Percentiles rank a stretch among this genome's conserved stretches.
phyloP scores from a whole-genome alignment of 345 rosid genomes.

The Eucalyptus brandiana region DNA sequence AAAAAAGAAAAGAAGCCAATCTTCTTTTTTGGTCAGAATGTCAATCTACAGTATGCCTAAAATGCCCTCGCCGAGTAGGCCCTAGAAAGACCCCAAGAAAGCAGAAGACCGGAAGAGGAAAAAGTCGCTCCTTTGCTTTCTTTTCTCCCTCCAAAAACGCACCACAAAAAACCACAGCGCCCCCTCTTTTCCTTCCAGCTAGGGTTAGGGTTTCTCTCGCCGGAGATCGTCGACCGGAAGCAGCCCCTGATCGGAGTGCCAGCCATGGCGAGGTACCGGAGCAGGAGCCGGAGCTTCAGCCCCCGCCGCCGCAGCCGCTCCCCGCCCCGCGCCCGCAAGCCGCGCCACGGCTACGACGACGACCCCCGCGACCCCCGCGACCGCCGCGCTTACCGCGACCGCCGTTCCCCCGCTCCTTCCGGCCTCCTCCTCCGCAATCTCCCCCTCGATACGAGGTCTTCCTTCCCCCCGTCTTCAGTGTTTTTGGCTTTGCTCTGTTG shows the following conservation, averaged over 20 bases:
- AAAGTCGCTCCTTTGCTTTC: background rate
- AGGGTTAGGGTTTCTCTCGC: constrained; percentile 8
- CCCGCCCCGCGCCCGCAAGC: constrained; percentile 42
- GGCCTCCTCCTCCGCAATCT: constrained; percentile 92
- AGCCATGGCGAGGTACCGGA: constrained; percentile 54
- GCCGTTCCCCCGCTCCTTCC: constrained; percentile 76
- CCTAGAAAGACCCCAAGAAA: background rate
- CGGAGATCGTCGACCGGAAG: background rate
- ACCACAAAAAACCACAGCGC: background rate
- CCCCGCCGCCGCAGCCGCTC: constrained; percentile 63
- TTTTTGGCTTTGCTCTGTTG: background rate
- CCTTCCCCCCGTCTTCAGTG: background rate
- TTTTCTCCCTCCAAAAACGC: constrained; percentile 12
- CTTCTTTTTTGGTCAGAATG: too few species aligned
- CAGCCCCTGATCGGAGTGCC: background rate
- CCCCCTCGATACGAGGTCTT: constrained; percentile 80
- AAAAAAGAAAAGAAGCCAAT: background rate
- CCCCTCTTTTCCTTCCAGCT: background rate
- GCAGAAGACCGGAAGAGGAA: background rate
- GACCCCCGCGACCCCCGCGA: constrained; percentile 38
- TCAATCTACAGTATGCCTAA: background rate
- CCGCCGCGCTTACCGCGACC: constrained; percentile 50
- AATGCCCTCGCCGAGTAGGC: background rate
- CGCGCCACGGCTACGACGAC: constrained; percentile 56
- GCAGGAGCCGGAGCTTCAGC: constrained; percentile 76